phyloP scores from a whole-genome alignment of 768 basidiomycete genomes.

The Tulasnella calospora region DNA sequence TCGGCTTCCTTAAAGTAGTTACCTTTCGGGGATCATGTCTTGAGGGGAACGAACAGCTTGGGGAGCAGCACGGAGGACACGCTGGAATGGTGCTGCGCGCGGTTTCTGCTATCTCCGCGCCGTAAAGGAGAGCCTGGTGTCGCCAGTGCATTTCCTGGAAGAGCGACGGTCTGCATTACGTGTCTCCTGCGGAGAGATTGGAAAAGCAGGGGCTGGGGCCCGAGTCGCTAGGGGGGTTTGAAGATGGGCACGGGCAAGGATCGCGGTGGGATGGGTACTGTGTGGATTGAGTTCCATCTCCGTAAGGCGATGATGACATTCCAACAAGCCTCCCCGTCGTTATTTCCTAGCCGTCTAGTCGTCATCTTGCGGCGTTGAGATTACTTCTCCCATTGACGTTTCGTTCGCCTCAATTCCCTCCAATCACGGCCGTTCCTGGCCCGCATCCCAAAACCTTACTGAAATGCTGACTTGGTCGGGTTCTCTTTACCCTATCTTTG shows the following conservation, averaged over 20 bases:
- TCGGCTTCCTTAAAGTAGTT: background rate
- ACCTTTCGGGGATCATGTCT: background rate
- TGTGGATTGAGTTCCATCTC: constrained; percentile 2
- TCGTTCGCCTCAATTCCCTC: background rate
- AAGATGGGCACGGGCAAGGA: too few relatives aligned
- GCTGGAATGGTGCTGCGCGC: background rate
- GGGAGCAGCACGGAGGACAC: background rate
- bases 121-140: background rate
- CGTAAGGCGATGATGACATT: constrained; percentile 1
- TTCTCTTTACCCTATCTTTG: too few relatives aligned
- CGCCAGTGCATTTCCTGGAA: background rate
- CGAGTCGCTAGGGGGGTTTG: too few relatives aligned
- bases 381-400: background rate
- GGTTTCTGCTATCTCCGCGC: background rate
- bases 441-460: background rate
- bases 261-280: too few relatives aligned
- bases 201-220: background rate
- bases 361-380: background rate
- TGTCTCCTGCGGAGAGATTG: background rate
- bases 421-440: background rate
- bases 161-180: background rate
- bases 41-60: background rate
- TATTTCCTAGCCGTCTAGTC: background rate
- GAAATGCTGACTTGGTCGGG: background rate
- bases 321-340: background rate